These are phyloP conservation scores for Galerina marginata DNA, from an alignment of 768 basidiomycete genomes.

Conservation along the genomic window DNA sequence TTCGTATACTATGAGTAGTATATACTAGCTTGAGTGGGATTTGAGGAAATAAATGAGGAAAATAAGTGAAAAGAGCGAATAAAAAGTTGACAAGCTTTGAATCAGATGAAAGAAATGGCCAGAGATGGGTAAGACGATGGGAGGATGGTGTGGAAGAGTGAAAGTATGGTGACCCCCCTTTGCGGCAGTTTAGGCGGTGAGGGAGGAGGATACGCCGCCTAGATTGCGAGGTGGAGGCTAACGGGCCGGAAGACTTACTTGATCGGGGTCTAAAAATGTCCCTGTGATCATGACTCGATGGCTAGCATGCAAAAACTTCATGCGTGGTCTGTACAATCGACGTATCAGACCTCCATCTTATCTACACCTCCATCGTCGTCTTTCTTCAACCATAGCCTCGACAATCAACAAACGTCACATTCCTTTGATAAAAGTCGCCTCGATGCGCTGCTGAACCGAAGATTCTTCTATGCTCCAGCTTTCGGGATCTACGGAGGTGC, in stretches of 20 bases:
- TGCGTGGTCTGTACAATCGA: slow-evolving; percentile 31
- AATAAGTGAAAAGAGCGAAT: too few species aligned
- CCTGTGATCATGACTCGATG: slow-evolving; percentile 24
- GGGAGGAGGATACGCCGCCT: too few species aligned
- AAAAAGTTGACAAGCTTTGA: too few species aligned
- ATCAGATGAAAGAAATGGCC: too few species aligned
- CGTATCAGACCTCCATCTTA: slow-evolving; percentile 34
- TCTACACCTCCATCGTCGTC: slow-evolving; percentile 34
- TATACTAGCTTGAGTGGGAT: too few species aligned
- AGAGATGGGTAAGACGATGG: too few species aligned
- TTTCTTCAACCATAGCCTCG: slow-evolving; percentile 35
- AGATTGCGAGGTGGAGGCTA: too few species aligned
- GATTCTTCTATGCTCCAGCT: slow-evolving; percentile 98
- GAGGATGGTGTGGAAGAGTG: too few species aligned
- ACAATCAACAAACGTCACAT: slow-evolving; percentile 80
- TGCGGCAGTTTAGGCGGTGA: too few species aligned
- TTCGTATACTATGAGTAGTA: too few species aligned
- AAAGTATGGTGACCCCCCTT: too few species aligned
- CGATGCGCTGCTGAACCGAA: slow-evolving; percentile 83
- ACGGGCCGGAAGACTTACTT: not conserved
- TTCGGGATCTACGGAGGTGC: slow-evolving; percentile 99
- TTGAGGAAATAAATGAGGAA: too few species aligned
- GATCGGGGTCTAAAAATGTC: slow-evolving; percentile 13
- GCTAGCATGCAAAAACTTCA: slow-evolving; percentile 30
- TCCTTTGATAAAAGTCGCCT: slow-evolving; percentile 86